Evolutionary conservation across 1,284 basidiomycete genomes (phyloP), one percentile per base, ranked within the genome.

Genomic region (Trametes versicolor): DNA sequence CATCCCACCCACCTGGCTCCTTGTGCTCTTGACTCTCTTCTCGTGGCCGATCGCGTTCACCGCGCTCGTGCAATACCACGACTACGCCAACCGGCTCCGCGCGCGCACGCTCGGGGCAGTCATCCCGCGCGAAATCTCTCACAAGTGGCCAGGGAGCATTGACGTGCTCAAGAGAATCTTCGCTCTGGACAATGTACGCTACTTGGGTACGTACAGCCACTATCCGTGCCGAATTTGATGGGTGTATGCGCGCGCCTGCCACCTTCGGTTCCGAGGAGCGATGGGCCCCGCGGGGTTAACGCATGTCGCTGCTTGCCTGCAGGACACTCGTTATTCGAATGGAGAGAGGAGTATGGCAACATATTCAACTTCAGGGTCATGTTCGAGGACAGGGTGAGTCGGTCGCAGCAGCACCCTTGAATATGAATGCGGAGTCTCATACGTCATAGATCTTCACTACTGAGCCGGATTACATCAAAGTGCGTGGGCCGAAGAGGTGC

Each of bases 391-490:
- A 68, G 69, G 65, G 73, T 75, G 23, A 13, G 72, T 63, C 8
- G 43, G 12, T 45, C n/a, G 43, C 39, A 4, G 5, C 4, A 13
- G 3, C 19, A n/a, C 39, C 4, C 39, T 41, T 4, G n/a, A 41
- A n/a, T 12, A n/a, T 41, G 39, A n/a, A 41, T 41, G 8, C 8
- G 29, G 8, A 39, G 37, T 39, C 37, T 12, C 37, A 39, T 39
- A 39, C 23, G 21, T 19, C 47, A 19, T 37, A 76, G 75, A 67
- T 77, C 47, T 68, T 75, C 37, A 79, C 76, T 0, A 59, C 62
- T 5, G 76, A 76, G 57, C 76, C 76, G 2, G 74, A 76, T 29
- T 66, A 75, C 32, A 71, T 76, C 62, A 77, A 77, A 65, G 74
- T 73, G 23, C 37, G 58, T 41, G 4, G 8, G 4, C 12, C 27